Conservation (phyloP, 345 rosid species). For the Noccaea bulbosa region DNA sequence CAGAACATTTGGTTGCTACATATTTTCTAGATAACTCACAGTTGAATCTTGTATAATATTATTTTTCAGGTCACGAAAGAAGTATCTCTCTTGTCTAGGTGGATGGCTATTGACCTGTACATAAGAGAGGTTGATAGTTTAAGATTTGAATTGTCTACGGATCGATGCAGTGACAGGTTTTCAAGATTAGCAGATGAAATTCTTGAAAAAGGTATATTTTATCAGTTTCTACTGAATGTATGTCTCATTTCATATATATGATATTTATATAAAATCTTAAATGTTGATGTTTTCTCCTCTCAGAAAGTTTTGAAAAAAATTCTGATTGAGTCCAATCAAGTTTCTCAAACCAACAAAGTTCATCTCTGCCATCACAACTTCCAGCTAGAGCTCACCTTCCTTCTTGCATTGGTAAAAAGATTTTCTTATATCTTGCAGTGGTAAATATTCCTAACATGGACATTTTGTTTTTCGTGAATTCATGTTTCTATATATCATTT, state of each 20-base stretch:
- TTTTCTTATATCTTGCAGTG: constrained; percentile 7
- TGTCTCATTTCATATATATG: too few species aligned
- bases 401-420: constrained; percentile 68
- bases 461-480: not conserved
- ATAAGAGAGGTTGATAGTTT: constrained; percentile 88
- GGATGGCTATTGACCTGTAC: constrained; percentile 97
- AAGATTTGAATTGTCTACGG: constrained; percentile 91
- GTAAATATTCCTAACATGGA: not conserved
- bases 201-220: constrained; percentile 68
- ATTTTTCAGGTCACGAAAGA: constrained; percentile 85
- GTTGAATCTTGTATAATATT: constrained; percentile 26
- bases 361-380: constrained; percentile 79
- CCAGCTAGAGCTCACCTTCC: constrained; percentile 92
- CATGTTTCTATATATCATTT: constrained; percentile 24
- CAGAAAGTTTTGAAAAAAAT: constrained; percentile 62
- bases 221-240: not conserved
- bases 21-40: not conserved
- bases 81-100: constrained; percentile 91
- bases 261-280: too few species aligned
- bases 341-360: constrained; percentile 54
- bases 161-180: constrained; percentile 65
- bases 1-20: too few species aligned
- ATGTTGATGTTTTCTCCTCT: constrained; percentile 19
- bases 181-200: constrained; percentile 77
- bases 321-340: constrained; percentile 57